Evolutionary conservation across 2,329 filamentous ascomycete species (phyloP).

Genomic region (Pseudovirgaria hyperparasitica): DNA sequence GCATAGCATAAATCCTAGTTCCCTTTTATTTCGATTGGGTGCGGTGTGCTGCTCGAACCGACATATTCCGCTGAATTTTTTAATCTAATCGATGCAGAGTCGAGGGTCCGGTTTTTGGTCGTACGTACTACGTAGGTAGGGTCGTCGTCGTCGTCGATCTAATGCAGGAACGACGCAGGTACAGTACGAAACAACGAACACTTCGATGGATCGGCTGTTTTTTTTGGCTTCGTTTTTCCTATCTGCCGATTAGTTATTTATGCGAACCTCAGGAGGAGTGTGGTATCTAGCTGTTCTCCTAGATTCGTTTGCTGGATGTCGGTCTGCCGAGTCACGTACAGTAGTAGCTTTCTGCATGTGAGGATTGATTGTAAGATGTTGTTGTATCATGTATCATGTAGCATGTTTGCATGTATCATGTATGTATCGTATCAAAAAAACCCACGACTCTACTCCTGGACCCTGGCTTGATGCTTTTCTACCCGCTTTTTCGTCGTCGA

Average conservation of each 20-base stretch:
- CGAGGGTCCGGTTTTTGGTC: constrained; percentile 11
- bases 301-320: constrained; percentile 6
- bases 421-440: no score
- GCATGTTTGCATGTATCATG: no score
- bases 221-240: constrained; percentile 5
- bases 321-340: constrained; percentile 14
- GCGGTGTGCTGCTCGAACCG: constrained; percentile 9
- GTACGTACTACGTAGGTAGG: constrained; percentile 8
- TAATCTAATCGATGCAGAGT: constrained; percentile 16
- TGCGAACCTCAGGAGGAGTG: neutral
- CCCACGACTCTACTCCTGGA: no score
- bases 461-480: no score
- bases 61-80: constrained; percentile 14
- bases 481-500: no score
- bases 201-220: constrained; percentile 2
- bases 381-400: no score
- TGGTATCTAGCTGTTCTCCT: constrained; percentile 1
- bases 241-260: constrained; percentile 2
- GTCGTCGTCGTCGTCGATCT: no score
- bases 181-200: constrained; percentile 15
- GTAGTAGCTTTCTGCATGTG: neutral
- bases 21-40: neutral
- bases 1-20: neutral
- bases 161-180: constrained; percentile 30
- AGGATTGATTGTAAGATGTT: neutral